Conservation (phyloP, 768 basidiomycete genomes). For the Rhodosporidiobolus odoratus region DNA sequence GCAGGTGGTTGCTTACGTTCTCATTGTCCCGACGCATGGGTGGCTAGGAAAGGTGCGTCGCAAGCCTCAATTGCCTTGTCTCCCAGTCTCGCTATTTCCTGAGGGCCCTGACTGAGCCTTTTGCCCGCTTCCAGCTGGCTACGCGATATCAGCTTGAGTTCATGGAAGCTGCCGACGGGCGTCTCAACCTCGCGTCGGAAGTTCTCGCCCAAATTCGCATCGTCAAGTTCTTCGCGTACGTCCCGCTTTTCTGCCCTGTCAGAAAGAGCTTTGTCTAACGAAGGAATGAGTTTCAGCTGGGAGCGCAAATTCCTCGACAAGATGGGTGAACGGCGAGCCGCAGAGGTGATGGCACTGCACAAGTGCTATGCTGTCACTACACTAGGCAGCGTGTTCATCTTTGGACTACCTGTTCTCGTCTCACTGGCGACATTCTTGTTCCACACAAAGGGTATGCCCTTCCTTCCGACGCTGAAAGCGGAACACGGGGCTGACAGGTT, state of each 20-base stretch:
- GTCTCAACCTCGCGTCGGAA: slow-evolving; percentile 49
- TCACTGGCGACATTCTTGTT: slow-evolving; percentile 45
- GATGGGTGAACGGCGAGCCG: slow-evolving; percentile 45
- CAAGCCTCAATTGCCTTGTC: no score
- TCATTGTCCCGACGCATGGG: slow-evolving; percentile 37
- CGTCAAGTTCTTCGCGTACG: slow-evolving; percentile 49
- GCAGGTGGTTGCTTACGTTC: slow-evolving; percentile 35
- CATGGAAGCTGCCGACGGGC: slow-evolving; percentile 48
- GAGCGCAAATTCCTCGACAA: slow-evolving; percentile 47
- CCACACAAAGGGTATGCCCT: slow-evolving; percentile 33
- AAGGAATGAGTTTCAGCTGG: no score
- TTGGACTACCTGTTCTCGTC: slow-evolving; percentile 47
- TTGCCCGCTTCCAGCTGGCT: no score
- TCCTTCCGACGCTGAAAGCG: no score
- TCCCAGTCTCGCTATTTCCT: no score
- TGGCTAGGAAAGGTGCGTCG: slow-evolving; percentile 34
- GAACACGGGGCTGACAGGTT: no score
- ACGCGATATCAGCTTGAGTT: slow-evolving; percentile 43
- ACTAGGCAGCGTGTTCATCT: slow-evolving; percentile 42
- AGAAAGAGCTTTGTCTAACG: no score
- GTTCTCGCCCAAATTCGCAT: slow-evolving; percentile 48
- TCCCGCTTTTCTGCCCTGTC: no score
- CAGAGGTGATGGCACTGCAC: slow-evolving; percentile 47
- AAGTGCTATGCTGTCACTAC: slow-evolving; percentile 34
- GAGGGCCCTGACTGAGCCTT: no score